Evolutionary conservation across 1,284 basidiomycete species (phyloP).

Genomic region (Cryptococcus floricola): DNA sequence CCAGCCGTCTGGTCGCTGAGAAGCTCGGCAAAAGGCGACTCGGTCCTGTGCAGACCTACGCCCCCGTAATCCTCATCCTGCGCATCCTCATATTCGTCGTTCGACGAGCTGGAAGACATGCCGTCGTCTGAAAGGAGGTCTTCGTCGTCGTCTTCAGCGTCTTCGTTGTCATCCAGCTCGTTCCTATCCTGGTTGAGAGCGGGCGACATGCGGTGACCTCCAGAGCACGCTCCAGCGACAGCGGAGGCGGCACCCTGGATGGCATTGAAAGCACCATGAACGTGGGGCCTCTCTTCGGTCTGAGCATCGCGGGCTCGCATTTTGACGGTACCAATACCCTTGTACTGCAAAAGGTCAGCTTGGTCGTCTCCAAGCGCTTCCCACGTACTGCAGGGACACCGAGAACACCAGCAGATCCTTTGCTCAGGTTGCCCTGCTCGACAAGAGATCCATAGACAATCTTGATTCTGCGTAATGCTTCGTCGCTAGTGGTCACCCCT

Average conservation of each 20-base stretch:
- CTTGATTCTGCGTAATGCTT: conserved; percentile 26
- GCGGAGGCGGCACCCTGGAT: conserved; percentile 21
- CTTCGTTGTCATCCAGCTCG: conserved; percentile 1
- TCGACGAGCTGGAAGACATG: conserved; percentile 57
- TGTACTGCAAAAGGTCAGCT: conserved; percentile 57
- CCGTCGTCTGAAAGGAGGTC: conserved; percentile 71
- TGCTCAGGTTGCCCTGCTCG: conserved; percentile 59
- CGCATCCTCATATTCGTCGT: conserved; percentile 51
- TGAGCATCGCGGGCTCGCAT: conserved; percentile 19
- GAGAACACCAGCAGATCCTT: conserved; percentile 49
- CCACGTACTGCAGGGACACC: conserved; percentile 62
- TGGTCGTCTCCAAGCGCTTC: background rate
- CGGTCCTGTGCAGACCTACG: conserved; percentile 15
- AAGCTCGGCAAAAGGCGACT: conserved; percentile 15
- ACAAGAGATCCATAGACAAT: conserved; percentile 62
- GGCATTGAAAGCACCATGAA: background rate
- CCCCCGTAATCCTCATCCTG: conserved; percentile 29
- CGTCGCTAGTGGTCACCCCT: conserved; percentile 18
- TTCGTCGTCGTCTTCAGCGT: conserved; percentile 19
- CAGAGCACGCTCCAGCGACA: conserved; percentile 20
- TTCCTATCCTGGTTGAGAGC: conserved; percentile 4
- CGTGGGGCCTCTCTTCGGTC: background rate
- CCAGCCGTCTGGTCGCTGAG: conserved; percentile 10
- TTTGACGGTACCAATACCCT: conserved; percentile 76
- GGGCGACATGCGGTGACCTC: conserved; percentile 20